phyloP scores from a whole-genome alignment of 2,329 filamentous ascomycete species.

The Xylariaceae sp. region DNA sequence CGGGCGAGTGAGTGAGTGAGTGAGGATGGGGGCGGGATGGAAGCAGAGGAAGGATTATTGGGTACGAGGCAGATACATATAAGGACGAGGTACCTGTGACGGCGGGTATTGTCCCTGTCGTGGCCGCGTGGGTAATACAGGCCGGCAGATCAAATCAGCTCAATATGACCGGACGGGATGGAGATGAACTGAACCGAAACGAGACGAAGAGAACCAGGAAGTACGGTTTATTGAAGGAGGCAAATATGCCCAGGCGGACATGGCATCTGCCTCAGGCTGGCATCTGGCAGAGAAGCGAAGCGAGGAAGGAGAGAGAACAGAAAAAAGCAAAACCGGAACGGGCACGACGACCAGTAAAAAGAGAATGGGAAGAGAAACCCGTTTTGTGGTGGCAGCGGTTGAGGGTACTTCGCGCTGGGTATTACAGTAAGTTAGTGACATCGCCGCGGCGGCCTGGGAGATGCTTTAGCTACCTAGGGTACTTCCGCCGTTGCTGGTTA shows the following conservation, averaged over 20 bases:
- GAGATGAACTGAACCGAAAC: neutral
- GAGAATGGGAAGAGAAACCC: too few species aligned
- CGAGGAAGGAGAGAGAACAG: too few species aligned
- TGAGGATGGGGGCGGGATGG: neutral
- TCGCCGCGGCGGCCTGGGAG: too few species aligned
- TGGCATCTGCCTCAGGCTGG: too few species aligned
- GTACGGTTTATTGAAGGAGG: neutral
- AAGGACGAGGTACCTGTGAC: neutral
- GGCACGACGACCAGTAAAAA: too few species aligned
- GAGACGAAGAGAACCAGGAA: slow-evolving; percentile 1
- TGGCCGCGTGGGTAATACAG: neutral
- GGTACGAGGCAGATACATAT: neutral
- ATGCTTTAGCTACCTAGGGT: too few species aligned
- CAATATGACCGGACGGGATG: neutral
- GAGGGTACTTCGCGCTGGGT: too few species aligned
- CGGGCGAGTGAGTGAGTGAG: neutral
- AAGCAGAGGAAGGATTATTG: neutral
- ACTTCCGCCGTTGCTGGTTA: too few species aligned
- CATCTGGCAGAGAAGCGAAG: too few species aligned
- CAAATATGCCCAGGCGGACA: neutral
- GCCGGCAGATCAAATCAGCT: neutral
- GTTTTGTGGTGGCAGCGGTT: too few species aligned
- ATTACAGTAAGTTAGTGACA: too few species aligned
- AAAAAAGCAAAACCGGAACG: too few species aligned
- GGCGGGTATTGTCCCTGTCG: neutral